These are phyloP conservation scores for Aspergillus hancockii DNA, from an alignment of 495 filamentous ascomycete genomes.

Conservation along the genomic window DNA sequence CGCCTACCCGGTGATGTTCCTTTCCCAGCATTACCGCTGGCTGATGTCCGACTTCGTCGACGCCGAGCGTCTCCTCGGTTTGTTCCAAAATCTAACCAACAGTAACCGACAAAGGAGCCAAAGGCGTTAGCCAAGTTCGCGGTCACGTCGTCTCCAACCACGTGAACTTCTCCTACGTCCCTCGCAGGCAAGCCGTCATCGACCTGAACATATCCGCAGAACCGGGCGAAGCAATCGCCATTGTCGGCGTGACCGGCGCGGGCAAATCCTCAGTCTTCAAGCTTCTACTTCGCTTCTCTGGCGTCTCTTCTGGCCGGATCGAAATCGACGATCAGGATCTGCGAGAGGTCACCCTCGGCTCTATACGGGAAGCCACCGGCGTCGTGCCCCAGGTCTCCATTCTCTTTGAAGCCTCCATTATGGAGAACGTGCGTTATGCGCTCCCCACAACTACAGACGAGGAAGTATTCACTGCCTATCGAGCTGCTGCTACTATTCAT, in stretches of 20 bases:
- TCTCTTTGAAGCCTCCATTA: conserved; percentile 71
- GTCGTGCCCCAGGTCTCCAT: conserved; percentile 70
- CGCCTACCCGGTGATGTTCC: conserved; percentile 16
- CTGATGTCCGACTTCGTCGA: conserved; percentile 23
- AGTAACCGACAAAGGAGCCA: conserved; percentile 51
- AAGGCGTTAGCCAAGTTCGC: conserved; percentile 56
- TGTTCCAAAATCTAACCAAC: conserved; percentile 59
- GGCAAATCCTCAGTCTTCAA: conserved; percentile 79
- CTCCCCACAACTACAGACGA: conserved; percentile 59
- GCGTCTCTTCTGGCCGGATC: conserved; percentile 63
- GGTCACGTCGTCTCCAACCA: conserved; percentile 21
- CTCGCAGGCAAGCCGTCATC: not conserved
- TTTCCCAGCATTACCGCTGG: conserved; percentile 20
- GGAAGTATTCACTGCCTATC: conserved; percentile 70
- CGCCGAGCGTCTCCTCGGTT: conserved; percentile 24
- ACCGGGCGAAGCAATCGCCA: conserved; percentile 66
- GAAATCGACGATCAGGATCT: conserved; percentile 76
- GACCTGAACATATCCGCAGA: conserved; percentile 32
- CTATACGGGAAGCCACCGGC: conserved; percentile 66
- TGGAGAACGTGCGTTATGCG: conserved; percentile 74
- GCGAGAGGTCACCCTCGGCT: conserved; percentile 63
- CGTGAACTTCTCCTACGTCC: not conserved
- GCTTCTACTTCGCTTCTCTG: conserved; percentile 71
- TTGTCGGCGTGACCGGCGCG: conserved; percentile 75
- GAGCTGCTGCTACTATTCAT: conserved; percentile 66